phyloP scores from a whole-genome alignment of 108 stramenopile genomes.

The Fistulifera solaris region DNA sequence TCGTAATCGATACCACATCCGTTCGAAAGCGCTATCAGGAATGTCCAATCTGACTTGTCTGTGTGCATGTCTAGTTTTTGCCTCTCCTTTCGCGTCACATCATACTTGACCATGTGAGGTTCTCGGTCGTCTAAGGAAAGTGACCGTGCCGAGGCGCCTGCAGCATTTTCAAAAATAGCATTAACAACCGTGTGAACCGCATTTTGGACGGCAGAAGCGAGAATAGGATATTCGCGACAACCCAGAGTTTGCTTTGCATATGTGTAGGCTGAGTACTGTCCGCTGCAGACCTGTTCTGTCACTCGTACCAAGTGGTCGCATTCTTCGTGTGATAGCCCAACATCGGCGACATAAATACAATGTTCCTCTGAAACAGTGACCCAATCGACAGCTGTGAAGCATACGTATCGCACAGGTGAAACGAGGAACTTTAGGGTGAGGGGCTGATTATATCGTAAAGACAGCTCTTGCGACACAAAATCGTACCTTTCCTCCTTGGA shows the following conservation, averaged over 20 bases:
- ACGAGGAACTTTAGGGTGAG: too few species aligned
- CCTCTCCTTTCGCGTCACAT: constrained; percentile 50
- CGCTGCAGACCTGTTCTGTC: constrained; percentile 49
- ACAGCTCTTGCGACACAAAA: too few species aligned
- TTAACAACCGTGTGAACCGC: constrained; percentile 33
- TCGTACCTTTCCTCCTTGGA: constrained; percentile 21
- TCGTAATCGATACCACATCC: constrained; percentile 62
- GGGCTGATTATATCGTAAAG: too few species aligned
- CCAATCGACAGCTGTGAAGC: constrained; percentile 33
- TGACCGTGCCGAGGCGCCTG: neutral
- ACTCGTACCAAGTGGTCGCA: constrained; percentile 45
- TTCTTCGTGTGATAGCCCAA: constrained; percentile 31
- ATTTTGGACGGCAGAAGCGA: constrained; percentile 29
- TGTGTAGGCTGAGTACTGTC: constrained; percentile 59
- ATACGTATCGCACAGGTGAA: neutral
- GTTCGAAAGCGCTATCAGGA: constrained; percentile 61
- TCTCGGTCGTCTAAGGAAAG: constrained; percentile 63
- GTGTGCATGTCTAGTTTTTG: constrained; percentile 78
- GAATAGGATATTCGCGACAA: constrained; percentile 51
- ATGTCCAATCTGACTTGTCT: constrained; percentile 70
- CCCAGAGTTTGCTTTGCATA: constrained; percentile 80
- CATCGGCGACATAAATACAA: constrained; percentile 56
- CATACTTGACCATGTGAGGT: constrained; percentile 76
- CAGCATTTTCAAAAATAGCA: constrained; percentile 16
- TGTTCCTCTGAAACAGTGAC: constrained; percentile 42